Percentiles rank a stretch among this genome's conserved stretches.
phyloP scores from a whole-genome alignment of 73 alveolate genomes.

The Tetrahymena malaccensis region DNA sequence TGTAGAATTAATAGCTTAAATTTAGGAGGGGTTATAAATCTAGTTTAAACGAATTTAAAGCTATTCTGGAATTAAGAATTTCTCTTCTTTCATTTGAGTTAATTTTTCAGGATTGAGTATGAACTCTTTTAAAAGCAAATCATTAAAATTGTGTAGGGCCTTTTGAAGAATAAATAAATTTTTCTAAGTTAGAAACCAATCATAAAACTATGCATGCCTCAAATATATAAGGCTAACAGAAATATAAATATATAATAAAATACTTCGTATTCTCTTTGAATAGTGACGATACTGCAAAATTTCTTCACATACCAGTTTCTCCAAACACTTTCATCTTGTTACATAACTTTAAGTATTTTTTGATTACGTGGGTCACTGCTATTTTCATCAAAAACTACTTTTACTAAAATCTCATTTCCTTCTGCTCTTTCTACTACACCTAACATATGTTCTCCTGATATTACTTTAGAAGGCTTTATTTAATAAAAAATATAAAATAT shows the following conservation, averaged over 20 bases:
- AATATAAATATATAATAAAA: background rate
- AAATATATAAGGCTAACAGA: background rate
- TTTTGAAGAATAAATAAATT: background rate
- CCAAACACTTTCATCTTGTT: background rate
- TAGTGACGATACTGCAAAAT: background rate
- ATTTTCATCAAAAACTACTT: background rate
- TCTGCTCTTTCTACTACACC: background rate
- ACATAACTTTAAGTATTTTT: background rate
- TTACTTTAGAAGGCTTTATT: background rate
- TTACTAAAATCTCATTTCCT: background rate
- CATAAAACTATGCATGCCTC: background rate
- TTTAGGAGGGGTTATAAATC: slow-evolving; percentile 8
- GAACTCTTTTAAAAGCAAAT: background rate
- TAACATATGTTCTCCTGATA: background rate
- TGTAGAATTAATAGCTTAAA: slow-evolving; percentile 12
- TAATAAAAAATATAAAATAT: background rate
- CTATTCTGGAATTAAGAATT: slow-evolving; percentile 10
- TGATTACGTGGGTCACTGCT: background rate
- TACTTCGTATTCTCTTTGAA: background rate
- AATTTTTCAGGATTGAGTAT: background rate
- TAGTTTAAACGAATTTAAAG: background rate
- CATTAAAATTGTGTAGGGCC: slow-evolving; percentile 19
- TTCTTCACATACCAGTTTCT: background rate
- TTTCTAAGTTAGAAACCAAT: no score
- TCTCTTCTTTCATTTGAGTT: background rate